Percentiles rank a stretch among this genome's conserved stretches.
Evolutionary conservation across 768 basidiomycete genomes (phyloP).

Genomic region (Dendrothele bispora): DNA sequence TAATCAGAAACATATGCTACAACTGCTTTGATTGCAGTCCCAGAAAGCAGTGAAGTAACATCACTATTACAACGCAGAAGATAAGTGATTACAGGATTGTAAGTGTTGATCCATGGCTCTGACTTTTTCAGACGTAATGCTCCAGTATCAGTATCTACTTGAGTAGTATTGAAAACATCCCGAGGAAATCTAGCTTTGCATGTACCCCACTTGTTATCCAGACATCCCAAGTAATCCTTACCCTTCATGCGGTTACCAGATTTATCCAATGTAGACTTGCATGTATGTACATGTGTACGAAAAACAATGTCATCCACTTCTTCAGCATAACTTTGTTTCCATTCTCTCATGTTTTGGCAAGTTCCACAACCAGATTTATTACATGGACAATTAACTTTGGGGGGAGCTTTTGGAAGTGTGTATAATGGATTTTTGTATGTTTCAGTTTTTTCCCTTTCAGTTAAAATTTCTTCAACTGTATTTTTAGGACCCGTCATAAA

Average conservation of each 20-base stretch:
- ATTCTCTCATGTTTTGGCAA: slow-evolving; percentile 14
- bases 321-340: slow-evolving; percentile 14
- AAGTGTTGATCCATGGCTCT: slow-evolving; percentile 37
- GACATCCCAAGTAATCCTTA: slow-evolving; percentile 18
- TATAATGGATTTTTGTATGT: slow-evolving; percentile 21
- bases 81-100: slow-evolving; percentile 29
- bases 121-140: slow-evolving; percentile 28
- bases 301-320: slow-evolving; percentile 29
- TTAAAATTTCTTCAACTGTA: slow-evolving; percentile 9
- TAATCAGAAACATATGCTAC: too few relatives aligned
- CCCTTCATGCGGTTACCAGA: slow-evolving; percentile 11
- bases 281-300: slow-evolving; percentile 29
- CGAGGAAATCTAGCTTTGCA: slow-evolving; percentile 38
- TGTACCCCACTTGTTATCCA: slow-evolving; percentile 24
- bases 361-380: slow-evolving; percentile 12
- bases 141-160: slow-evolving; percentile 27
- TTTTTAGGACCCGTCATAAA: slow-evolving; percentile 22
- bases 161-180: slow-evolving; percentile 14
- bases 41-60: too few relatives aligned
- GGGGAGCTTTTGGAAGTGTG: slow-evolving; percentile 20
- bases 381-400: slow-evolving; percentile 10
- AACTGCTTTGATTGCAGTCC: too few relatives aligned
- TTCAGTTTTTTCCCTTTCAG: neutral
- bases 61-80: too few relatives aligned
- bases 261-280: slow-evolving; percentile 10